These are phyloP conservation scores for Pseudogymnoascus sp. DNA, from an alignment of 2,329 filamentous ascomycete species.

Conservation along the genomic window DNA sequence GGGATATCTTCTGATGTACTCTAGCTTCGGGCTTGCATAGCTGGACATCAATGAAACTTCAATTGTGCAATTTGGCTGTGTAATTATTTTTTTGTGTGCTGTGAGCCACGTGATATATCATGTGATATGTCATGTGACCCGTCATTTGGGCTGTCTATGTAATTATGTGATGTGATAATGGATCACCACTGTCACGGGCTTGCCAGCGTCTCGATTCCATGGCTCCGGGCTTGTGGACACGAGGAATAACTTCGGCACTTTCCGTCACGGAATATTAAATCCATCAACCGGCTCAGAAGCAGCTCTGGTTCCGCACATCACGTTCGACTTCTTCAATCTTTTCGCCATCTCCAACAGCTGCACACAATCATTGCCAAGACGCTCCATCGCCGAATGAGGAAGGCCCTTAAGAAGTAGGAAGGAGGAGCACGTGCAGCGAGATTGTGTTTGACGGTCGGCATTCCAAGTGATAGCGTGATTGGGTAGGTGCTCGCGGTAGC, in stretches of 20 bases:
- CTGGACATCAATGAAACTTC: not conserved
- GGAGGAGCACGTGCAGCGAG: conserved; percentile 2
- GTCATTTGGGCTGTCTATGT: not conserved
- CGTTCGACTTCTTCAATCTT: not conserved
- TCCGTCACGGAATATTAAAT: not conserved
- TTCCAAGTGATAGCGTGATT: not conserved
- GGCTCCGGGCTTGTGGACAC: not conserved
- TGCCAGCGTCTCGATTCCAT: not conserved
- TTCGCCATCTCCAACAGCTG: conserved; percentile 1
- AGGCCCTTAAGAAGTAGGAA: conserved; percentile 1
- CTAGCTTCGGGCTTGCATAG: conserved; percentile 12
- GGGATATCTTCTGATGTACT: conserved; percentile 29
- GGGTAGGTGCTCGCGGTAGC: not conserved
- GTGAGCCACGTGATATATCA: conserved; percentile 8
- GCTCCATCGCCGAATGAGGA: not conserved
- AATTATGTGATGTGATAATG: not conserved
- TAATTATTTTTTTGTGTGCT: not conserved
- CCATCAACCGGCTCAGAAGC: not conserved
- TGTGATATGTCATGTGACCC: not conserved
- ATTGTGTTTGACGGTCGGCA: not conserved
- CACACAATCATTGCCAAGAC: not conserved
- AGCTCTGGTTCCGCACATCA: not conserved
- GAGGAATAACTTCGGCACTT: not conserved
- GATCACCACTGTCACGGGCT: not conserved
- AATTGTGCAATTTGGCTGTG: conserved; percentile 1